Evolutionary conservation across 169 alveolate species (phyloP).

Genomic region (Perkinsus olseni): DNA sequence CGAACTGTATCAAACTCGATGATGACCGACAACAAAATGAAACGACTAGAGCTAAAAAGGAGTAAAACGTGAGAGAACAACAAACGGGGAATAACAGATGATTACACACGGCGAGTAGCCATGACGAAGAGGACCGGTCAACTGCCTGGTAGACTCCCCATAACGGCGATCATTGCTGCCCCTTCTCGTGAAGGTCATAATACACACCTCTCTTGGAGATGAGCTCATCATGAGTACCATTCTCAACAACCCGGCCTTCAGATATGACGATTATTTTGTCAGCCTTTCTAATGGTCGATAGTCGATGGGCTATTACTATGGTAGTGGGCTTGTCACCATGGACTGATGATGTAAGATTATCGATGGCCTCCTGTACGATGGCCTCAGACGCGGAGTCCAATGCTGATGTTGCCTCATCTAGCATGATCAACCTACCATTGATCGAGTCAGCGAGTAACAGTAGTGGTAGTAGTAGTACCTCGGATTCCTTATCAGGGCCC

Average conservation of each 20-base stretch:
- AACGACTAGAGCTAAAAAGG: too few species aligned
- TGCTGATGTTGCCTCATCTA: constrained; percentile 82
- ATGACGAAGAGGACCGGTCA: too few species aligned
- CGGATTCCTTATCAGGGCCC: constrained; percentile 51
- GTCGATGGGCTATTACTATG: too few species aligned
- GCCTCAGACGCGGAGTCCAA: constrained; percentile 50
- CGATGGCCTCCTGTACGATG: constrained; percentile 35
- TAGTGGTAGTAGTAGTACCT: neutral
- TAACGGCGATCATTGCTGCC: neutral
- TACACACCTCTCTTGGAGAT: constrained; percentile 40
- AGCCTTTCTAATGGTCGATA: constrained; percentile 60
- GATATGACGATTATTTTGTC: constrained; percentile 59
- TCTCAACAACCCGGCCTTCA: constrained; percentile 54
- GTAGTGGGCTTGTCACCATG: neutral
- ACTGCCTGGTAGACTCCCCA: too few species aligned
- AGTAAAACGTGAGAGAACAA: too few species aligned
- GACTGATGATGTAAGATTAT: neutral
- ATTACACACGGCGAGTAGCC: too few species aligned
- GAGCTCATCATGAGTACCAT: constrained; percentile 58
- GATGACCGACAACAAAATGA: too few species aligned
- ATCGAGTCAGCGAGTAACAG: neutral
- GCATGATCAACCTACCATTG: constrained; percentile 39
- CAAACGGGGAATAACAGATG: too few species aligned
- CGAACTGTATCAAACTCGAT: too few species aligned
- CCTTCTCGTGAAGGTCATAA: neutral